These are phyloP conservation scores for Globisporangium alternatum DNA, from an alignment of 352 stramenopile genomes.

Conservation along the genomic window DNA sequence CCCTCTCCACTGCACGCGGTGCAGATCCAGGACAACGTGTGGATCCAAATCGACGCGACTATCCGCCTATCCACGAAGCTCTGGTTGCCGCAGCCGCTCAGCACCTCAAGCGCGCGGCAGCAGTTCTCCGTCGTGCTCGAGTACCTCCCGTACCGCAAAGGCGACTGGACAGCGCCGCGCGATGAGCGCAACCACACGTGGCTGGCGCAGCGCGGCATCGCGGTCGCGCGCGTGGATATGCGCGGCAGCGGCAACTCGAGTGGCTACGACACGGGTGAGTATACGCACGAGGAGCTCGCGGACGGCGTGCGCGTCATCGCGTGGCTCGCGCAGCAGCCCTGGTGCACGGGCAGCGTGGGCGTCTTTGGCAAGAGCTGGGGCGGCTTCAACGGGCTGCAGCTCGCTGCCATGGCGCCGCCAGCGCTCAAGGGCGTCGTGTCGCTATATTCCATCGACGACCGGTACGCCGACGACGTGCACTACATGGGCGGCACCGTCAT, in stretches of 20 bases:
- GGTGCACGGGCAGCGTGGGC: conserved; percentile 36
- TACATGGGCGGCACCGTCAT: conserved; percentile 43
- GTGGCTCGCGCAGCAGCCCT: conserved; percentile 42
- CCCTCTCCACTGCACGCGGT: conserved; percentile 15
- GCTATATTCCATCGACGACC: conserved; percentile 56
- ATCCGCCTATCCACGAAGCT: conserved; percentile 33
- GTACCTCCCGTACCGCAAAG: conserved; percentile 55
- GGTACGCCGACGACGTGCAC: conserved; percentile 50
- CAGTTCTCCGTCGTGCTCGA: conserved; percentile 43
- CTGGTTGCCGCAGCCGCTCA: conserved; percentile 27
- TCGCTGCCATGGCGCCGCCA: conserved; percentile 34
- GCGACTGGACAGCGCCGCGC: conserved; percentile 42
- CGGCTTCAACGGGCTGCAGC: conserved; percentile 48
- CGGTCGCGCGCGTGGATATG: conserved; percentile 47
- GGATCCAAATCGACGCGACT: conserved; percentile 27
- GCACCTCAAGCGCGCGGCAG: not conserved
- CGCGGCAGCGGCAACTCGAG: conserved; percentile 44
- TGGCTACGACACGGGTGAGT: conserved; percentile 41
- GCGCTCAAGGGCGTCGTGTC: conserved; percentile 43
- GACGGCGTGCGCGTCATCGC: conserved; percentile 46
- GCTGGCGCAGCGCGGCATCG: conserved; percentile 42
- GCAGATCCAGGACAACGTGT: conserved; percentile 36
- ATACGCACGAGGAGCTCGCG: conserved; percentile 39
- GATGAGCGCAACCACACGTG: conserved; percentile 45
- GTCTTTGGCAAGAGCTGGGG: conserved; percentile 58